These are phyloP conservation scores for Aspergillus alliaceus DNA, from an alignment of 2,329 filamentous ascomycete genomes.

Conservation along the genomic window DNA sequence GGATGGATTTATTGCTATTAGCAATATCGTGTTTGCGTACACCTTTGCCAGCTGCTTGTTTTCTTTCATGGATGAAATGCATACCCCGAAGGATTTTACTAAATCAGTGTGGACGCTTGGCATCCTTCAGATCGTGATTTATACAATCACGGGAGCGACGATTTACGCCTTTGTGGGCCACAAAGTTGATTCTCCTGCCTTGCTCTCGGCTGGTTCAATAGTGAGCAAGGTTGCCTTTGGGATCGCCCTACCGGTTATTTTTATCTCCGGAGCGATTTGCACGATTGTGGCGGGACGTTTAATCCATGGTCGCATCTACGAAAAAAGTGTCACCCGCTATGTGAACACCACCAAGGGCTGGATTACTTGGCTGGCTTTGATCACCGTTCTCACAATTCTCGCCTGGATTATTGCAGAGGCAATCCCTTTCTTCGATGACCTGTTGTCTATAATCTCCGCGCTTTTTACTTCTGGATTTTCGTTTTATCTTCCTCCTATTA, in stretches of 20 bases:
- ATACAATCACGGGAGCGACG: constrained; percentile 6
- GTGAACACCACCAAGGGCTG: not conserved
- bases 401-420: not conserved
- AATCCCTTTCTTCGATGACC: not conserved
- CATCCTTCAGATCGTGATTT: not conserved
- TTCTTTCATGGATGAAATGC: constrained; percentile 5
- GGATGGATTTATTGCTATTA: constrained; percentile 23
- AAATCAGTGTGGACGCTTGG: constrained; percentile 4
- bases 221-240: not conserved
- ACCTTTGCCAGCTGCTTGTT: constrained; percentile 31
- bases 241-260: not conserved
- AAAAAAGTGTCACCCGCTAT: not conserved
- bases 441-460: constrained; percentile 41
- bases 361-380: not conserved
- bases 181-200: constrained; percentile 25
- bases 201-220: constrained; percentile 27
- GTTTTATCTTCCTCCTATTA: constrained; percentile 62
- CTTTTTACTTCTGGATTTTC: constrained; percentile 86
- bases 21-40: constrained; percentile 35
- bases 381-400: not conserved
- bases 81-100: constrained; percentile 1
- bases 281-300: not conserved
- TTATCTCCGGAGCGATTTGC: not conserved
- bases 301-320: not conserved
- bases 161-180: constrained; percentile 28